Evolutionary conservation across 495 filamentous ascomycete genomes (phyloP).

Genomic region (Astrocystis sublimbata): DNA sequence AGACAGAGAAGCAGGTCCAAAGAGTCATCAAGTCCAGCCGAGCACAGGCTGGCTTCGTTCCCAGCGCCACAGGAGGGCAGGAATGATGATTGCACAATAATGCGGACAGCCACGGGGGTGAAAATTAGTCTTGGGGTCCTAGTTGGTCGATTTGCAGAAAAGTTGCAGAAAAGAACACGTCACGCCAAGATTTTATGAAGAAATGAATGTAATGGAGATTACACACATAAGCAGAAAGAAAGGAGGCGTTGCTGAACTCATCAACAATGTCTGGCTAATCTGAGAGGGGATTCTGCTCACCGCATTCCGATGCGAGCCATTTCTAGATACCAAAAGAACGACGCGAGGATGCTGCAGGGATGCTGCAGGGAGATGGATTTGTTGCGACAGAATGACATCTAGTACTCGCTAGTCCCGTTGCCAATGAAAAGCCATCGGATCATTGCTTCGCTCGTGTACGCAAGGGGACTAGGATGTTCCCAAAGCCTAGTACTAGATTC

Average conservation of each 20-base stretch:
- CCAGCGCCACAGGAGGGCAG: conserved; percentile 28
- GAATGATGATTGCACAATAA: background rate
- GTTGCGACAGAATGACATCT: no score
- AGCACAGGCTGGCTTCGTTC: conserved; percentile 61
- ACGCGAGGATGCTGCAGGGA: no score
- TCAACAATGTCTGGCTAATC: background rate
- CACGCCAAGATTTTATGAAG: conserved; percentile 9
- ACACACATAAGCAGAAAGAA: background rate
- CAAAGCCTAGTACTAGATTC: background rate
- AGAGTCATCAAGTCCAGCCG: conserved; percentile 78
- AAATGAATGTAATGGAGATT: conserved; percentile 19
- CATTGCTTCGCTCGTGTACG: no score
- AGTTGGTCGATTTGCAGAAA: background rate
- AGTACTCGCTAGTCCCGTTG: no score
- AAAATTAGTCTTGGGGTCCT: background rate
- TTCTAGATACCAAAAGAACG: conserved; percentile 12
- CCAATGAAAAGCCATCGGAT: no score
- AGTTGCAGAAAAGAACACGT: no score
- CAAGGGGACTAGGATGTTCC: no score
- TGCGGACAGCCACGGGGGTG: background rate
- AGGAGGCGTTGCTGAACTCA: background rate
- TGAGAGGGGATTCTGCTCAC: background rate
- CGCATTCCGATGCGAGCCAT: background rate
- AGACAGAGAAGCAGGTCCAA: conserved; percentile 79
- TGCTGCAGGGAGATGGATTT: no score